Conservation (phyloP, 2,329 filamentous ascomycete species). For the Diplodia scrobiculata region DNA sequence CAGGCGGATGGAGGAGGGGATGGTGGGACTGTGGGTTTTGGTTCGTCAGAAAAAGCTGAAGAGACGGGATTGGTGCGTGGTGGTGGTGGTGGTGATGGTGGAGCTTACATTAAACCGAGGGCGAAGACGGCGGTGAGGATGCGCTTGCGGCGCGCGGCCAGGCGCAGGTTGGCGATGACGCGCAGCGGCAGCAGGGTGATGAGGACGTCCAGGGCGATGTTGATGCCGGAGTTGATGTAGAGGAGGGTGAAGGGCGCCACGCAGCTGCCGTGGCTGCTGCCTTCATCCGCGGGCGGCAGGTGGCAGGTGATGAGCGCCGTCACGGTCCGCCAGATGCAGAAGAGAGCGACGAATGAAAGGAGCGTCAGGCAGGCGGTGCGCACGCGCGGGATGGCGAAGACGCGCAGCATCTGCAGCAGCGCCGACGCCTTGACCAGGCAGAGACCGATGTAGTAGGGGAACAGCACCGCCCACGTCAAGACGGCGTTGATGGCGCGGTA, state of each 20-base stretch:
- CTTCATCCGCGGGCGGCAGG: neutral
- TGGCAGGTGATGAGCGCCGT: conserved; percentile 26
- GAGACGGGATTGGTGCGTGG: too few relatives aligned
- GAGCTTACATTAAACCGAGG: conserved; percentile 16
- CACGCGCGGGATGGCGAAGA: conserved; percentile 22
- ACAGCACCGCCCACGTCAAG: conserved; percentile 13
- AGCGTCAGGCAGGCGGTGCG: conserved; percentile 6
- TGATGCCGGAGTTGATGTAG: conserved; percentile 22
- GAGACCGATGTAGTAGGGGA: conserved; percentile 27
- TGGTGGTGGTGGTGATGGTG: too few relatives aligned
- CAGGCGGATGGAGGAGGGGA: conserved; percentile 26
- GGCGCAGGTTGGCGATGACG: conserved; percentile 9
- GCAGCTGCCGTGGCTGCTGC: neutral
- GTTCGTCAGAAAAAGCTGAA: neutral
- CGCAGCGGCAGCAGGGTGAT: conserved; percentile 17
- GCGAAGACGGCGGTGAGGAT: conserved; percentile 24
- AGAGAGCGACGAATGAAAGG: conserved; percentile 18
- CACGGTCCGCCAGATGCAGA: conserved; percentile 10
- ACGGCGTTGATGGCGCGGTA: neutral
- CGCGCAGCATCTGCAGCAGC: conserved; percentile 27
- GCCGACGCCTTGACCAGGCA: conserved; percentile 30
- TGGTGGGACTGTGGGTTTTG: neutral
- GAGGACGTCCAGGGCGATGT: conserved; percentile 27
- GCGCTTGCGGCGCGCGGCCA: conserved; percentile 5
- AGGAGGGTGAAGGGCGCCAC: conserved; percentile 12